Conservation (phyloP, 2,329 filamentous ascomycete genomes). For the Ceratocystis albifundus region DNA sequence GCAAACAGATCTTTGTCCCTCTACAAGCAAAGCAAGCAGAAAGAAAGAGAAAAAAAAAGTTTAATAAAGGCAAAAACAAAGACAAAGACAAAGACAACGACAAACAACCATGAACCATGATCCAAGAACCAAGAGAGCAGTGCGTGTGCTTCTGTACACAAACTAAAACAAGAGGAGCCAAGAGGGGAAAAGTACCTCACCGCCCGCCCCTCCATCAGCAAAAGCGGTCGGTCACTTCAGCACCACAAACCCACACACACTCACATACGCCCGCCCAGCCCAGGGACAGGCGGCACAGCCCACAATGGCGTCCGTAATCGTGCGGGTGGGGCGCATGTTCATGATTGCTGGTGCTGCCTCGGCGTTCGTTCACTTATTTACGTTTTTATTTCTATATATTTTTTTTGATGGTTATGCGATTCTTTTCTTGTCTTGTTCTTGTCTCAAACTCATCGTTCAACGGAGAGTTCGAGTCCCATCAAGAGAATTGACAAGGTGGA, state of each 20-base stretch:
- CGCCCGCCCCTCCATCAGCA: neutral
- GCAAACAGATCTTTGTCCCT: no score
- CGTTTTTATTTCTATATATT: neutral
- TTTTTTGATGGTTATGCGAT: no score
- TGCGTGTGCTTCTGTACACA: neutral
- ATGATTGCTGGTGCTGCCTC: neutral
- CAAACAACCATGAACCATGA: no score
- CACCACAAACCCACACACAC: no score
- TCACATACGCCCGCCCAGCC: neutral
- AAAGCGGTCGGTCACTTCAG: neutral
- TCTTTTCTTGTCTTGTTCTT: no score
- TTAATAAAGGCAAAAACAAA: no score
- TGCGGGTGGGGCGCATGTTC: neutral
- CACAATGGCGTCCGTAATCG: slow-evolving; percentile 1
- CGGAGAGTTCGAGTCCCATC: no score
- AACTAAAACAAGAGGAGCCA: neutral
- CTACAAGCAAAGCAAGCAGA: no score
- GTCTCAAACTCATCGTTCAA: no score
- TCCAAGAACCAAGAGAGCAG: neutral
- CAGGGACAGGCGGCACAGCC: neutral
- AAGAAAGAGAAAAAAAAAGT: no score
- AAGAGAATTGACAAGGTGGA: neutral
- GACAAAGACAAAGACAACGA: no score
- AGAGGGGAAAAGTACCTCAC: neutral
- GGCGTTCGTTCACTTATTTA: neutral